phyloP scores from a whole-genome alignment of 2,329 filamentous ascomycete genomes.

The Penicillium sp. region DNA sequence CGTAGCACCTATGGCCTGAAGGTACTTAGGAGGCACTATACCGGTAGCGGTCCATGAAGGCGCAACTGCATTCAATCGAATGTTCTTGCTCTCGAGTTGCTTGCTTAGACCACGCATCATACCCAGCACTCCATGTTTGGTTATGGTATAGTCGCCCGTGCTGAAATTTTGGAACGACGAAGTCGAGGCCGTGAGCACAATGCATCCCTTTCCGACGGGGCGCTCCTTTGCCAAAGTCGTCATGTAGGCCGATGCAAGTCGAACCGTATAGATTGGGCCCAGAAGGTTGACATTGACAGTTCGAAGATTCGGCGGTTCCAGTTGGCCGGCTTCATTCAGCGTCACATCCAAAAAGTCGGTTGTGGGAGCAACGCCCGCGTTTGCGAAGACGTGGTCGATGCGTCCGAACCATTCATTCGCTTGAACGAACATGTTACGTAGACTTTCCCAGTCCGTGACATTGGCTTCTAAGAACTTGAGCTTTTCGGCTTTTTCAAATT shows the following conservation, averaged over 20 bases:
- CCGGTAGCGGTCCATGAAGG: slow-evolving; percentile 56
- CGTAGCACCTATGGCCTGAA: slow-evolving; percentile 10
- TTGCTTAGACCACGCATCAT: slow-evolving; percentile 50
- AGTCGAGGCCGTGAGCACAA: slow-evolving; percentile 55
- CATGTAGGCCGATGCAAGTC: slow-evolving; percentile 52
- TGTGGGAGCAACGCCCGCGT: slow-evolving; percentile 55
- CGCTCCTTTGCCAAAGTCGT: slow-evolving; percentile 42
- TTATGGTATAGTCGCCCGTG: slow-evolving; percentile 52
- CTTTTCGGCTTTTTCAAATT: slow-evolving; percentile 7
- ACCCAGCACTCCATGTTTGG: slow-evolving; percentile 58
- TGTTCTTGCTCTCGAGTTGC: slow-evolving; percentile 42
- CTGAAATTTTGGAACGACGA: slow-evolving; percentile 53
- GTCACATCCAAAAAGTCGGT: slow-evolving; percentile 49
- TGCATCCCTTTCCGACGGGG: slow-evolving; percentile 43
- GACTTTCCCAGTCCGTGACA: slow-evolving; percentile 52
- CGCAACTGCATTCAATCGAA: slow-evolving; percentile 57
- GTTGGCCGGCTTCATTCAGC: slow-evolving; percentile 52
- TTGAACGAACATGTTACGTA: slow-evolving; percentile 53
- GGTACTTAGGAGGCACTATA: slow-evolving; percentile 43
- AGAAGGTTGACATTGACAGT: slow-evolving; percentile 53
- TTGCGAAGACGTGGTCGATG: slow-evolving; percentile 52
- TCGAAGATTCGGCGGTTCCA: slow-evolving; percentile 44
- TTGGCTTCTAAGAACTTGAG: slow-evolving; percentile 49
- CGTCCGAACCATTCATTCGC: slow-evolving; percentile 44
- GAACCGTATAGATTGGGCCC: slow-evolving; percentile 51